Evolutionary conservation across 495 filamentous ascomycete genomes (phyloP), one percentile per base, ranked within the genome.

Genomic region (Baudoinia panamericana): DNA sequence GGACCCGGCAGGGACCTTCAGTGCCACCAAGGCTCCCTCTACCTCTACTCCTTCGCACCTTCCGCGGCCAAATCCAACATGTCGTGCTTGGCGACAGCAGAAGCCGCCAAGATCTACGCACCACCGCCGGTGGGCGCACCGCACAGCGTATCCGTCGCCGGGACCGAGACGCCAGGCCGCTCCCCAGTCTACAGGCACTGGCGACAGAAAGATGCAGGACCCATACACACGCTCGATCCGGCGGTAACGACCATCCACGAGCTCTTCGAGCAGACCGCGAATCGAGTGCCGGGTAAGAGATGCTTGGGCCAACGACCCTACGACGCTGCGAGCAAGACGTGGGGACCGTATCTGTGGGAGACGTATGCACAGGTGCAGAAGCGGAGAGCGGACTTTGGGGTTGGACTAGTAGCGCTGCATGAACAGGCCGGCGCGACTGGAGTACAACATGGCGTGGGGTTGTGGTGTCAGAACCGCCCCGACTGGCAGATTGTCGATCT

Each of bases 401-500:
- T 78, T 30, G 90, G 92, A 38, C 61, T 96, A 36, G 78, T 84
- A 31, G 76, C 87, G 60, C 59, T 96, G 53, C 82, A 93, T 59
- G 67, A 80, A 49, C 70, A 73, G 45, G 65, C 72, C 43, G 80
- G 79, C 5, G 66, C 82, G 34, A 65, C 66, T 7, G 71, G 69
- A 23, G 61, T 63, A 33, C 81, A 88, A 62, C 83, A 90, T 56
- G 84, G 79, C 35, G 72, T 96, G 43, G 90, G 90, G 23, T 63
- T 97, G 13, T 97, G 90, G 90, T 84, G 83, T 41, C 84, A 88
- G 64, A 97, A 97, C 60, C 75, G 90, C 37, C 82, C 88, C 5
- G 90, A 97, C 61, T 97, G 90, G 90, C 90, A 97, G 68, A 80
- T 97, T 39, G 77, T 83, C 32, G 90, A 97, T 72, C 62, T 97